Conservation (phyloP, 164 flowering plant species). For the Dillenia turbinata region DNA sequence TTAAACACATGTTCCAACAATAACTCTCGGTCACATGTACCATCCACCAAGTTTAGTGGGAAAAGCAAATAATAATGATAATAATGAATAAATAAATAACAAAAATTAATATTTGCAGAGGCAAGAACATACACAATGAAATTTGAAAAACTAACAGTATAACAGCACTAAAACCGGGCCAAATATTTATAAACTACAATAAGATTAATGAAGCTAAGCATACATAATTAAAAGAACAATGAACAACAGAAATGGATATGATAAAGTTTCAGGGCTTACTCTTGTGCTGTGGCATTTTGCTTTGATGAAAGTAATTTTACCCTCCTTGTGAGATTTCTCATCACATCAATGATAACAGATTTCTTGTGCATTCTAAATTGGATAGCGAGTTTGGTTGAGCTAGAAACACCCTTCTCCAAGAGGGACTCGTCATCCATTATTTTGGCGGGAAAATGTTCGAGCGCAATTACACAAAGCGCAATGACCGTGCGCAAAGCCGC, state of each 20-base stretch:
- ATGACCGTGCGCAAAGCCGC: slow-evolving; percentile 62
- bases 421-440: slow-evolving; percentile 75
- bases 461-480: slow-evolving; percentile 72
- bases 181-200: not conserved
- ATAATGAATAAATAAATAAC: too few relatives aligned
- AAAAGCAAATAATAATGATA: too few relatives aligned
- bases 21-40: too few relatives aligned
- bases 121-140: too few relatives aligned
- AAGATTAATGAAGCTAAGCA: not conserved
- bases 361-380: slow-evolving; percentile 86
- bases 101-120: too few relatives aligned
- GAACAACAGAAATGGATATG: not conserved
- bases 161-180: too few relatives aligned
- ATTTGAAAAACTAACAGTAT: too few relatives aligned
- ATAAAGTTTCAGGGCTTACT: not conserved
- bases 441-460: slow-evolving; percentile 78
- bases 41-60: too few relatives aligned
- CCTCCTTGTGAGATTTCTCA: slow-evolving; percentile 64
- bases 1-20: too few relatives aligned
- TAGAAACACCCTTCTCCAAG: slow-evolving; percentile 38
- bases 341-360: slow-evolving; percentile 60
- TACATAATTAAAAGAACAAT: not conserved
- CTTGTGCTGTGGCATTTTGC: slow-evolving; percentile 17
- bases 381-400: slow-evolving; percentile 49
- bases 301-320: slow-evolving; percentile 43